Evolutionary conservation across 495 filamentous ascomycete species (phyloP), one percentile per base, ranked within the genome.

Genomic region (Aspergillus biplanus): DNA sequence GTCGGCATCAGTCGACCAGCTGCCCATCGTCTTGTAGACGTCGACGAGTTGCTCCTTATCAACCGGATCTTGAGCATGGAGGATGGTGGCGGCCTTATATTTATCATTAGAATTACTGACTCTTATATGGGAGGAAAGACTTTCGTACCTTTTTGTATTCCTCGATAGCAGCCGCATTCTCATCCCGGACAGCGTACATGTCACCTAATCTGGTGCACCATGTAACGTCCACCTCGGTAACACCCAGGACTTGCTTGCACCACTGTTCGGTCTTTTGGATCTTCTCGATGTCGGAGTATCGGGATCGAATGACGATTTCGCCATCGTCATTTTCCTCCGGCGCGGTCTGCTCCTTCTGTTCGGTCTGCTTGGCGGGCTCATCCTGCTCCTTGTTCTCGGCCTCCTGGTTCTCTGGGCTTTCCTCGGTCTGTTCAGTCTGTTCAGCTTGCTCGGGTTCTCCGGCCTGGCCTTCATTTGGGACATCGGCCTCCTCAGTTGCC

Each of bases 71-170:
- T 65, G 63, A 11, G 13, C 6, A 46, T 65, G 18, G 12, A 65
- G 52, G 32, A 61, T 57, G 5, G 9, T 37, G 7, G 44, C 56
- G 5, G 63, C 63, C 63, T 65, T 7, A 18, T 11, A n/a, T 27
- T 56, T 12, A 4, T 16, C 9, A 21, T 56, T 37, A 62, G 52
- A 49, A n/a, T n/a, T n/a, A n/a, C n/a, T n/a, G n/a, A n/a, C n/a
- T n/a, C n/a, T n/a, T n/a, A n/a, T n/a, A n/a, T n/a, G n/a, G n/a
- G n/a, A n/a, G n/a, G n/a, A n/a, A n/a, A n/a, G n/a, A n/a, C n/a
- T 27, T 6, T 59, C 55, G n/a, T 53, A 65, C 63, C 56, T 65
- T 21, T n/a, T 60, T 33, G 56, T 61, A 65, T 15, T 65, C n/a
- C 44, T 57, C 57, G 5, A 60, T 57, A 18, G 63, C 63, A 39